Conservation (phyloP, 1,139 yeast genomes). For the Candida gigantensis region DNA sequence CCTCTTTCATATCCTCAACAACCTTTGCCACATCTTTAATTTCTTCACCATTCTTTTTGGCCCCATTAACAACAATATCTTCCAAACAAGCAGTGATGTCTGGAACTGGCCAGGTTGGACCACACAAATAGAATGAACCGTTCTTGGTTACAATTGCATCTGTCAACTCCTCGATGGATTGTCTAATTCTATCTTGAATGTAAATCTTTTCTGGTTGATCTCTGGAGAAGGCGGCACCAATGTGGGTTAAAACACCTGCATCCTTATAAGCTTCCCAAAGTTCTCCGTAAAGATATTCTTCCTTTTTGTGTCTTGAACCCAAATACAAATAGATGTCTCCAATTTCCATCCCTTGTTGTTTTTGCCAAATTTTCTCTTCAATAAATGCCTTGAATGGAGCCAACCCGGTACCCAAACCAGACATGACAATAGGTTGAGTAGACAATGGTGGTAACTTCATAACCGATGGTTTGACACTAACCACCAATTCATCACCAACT, state of each 20-base stretch:
- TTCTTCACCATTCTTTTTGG: slow-evolving; percentile 61
- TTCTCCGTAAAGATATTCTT: slow-evolving; percentile 95
- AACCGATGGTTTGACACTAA: slow-evolving; percentile 93
- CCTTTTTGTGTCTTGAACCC: slow-evolving; percentile 95
- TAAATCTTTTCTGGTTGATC: slow-evolving; percentile 95
- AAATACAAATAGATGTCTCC: slow-evolving; percentile 87
- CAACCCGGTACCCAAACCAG: slow-evolving; percentile 96
- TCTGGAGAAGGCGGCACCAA: slow-evolving; percentile 98
- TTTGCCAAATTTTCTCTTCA: slow-evolving; percentile 94
- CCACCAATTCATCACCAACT: slow-evolving; percentile 86
- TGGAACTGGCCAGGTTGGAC: slow-evolving; percentile 99
- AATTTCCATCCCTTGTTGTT: slow-evolving; percentile 82
- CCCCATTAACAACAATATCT: slow-evolving; percentile 76
- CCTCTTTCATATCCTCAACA: slow-evolving; percentile 92
- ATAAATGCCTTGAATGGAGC: slow-evolving; percentile 98
- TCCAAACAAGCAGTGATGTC: slow-evolving; percentile 90
- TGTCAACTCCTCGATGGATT: slow-evolving; percentile 68
- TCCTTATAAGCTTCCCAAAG: slow-evolving; percentile 95
- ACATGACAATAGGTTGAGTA: slow-evolving; percentile 90
- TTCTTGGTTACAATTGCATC: slow-evolving; percentile 75
- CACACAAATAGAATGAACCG: slow-evolving; percentile 95
- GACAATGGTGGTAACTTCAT: slow-evolving; percentile 92
- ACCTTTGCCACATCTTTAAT: slow-evolving; percentile 71
- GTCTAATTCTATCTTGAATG: slow-evolving; percentile 91
- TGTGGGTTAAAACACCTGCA: slow-evolving; percentile 89